These are phyloP conservation scores for Colletotrichum lindemuthianum DNA, from an alignment of 2,329 filamentous ascomycete genomes.

Conservation along the genomic window DNA sequence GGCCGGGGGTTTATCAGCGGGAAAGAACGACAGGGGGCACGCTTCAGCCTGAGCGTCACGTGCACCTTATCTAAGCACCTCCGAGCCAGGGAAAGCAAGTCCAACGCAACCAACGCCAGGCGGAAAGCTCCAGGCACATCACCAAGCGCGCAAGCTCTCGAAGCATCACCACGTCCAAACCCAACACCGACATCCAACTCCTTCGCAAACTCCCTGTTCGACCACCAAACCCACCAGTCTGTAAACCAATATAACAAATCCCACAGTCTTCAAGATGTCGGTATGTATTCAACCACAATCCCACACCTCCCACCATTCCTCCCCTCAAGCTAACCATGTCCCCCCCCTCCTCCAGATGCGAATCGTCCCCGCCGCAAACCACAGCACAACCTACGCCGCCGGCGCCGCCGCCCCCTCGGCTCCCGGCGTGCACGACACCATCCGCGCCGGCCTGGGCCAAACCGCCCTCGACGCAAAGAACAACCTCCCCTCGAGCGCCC, in stretches of 20 bases:
- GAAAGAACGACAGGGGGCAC: slow-evolving; percentile 23
- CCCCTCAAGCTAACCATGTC: slow-evolving; percentile 22
- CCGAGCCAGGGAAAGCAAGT: neutral
- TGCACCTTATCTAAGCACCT: slow-evolving; percentile 24
- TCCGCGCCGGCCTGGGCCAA: slow-evolving; percentile 84
- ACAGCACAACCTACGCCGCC: slow-evolving; percentile 75
- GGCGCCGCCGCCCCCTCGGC: slow-evolving; percentile 84
- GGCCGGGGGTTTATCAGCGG: slow-evolving; percentile 2
- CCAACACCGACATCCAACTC: slow-evolving; percentile 2
- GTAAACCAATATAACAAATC: neutral
- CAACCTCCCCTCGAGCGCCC: slow-evolving; percentile 59
- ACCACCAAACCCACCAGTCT: neutral
- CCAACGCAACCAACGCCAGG: slow-evolving; percentile 5
- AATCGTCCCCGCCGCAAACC: slow-evolving; percentile 78
- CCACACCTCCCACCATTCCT: neutral
- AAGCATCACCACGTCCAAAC: slow-evolving; percentile 5
- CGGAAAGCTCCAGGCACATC: slow-evolving; percentile 37
- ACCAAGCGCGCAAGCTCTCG: slow-evolving; percentile 35
- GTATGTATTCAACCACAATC: slow-evolving; percentile 46
- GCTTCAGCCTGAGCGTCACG: slow-evolving; percentile 35
- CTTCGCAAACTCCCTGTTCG: neutral
- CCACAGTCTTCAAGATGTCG: slow-evolving; percentile 54
- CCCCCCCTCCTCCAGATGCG: slow-evolving; percentile 68
- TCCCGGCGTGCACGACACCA: slow-evolving; percentile 91
- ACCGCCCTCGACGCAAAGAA: slow-evolving; percentile 60